Percentiles rank a stretch among this genome's conserved stretches.
These are phyloP conservation scores for Teratosphaeria epicoccoides DNA, from an alignment of 2,329 filamentous ascomycete genomes.

Conservation along the genomic window DNA sequence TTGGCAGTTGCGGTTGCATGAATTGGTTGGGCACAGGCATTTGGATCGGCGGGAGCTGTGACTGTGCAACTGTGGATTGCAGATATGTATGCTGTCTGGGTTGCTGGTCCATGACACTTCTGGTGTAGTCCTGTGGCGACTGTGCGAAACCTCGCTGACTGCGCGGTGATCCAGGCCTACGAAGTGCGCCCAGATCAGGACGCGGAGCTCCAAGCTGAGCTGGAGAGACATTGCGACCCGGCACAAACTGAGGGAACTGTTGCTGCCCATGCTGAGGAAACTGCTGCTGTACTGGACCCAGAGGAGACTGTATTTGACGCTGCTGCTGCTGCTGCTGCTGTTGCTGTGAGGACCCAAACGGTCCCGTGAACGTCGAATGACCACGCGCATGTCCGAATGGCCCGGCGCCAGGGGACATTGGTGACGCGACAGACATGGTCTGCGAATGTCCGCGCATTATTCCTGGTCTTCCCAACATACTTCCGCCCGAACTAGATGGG, in stretches of 20 bases:
- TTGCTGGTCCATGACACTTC: constrained; percentile 37
- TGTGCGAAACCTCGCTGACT: constrained; percentile 25
- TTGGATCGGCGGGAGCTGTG: constrained; percentile 1
- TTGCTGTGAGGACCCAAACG: constrained; percentile 56
- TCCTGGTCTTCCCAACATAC: constrained; percentile 37
- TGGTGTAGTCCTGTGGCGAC: constrained; percentile 21
- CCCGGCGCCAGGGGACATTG: constrained; percentile 54
- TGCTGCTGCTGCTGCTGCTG: constrained; percentile 35
- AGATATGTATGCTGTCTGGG: constrained; percentile 34
- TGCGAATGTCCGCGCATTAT: constrained; percentile 32
- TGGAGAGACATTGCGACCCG: constrained; percentile 31
- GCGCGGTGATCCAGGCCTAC: constrained; percentile 51
- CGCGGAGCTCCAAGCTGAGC: constrained; percentile 28
- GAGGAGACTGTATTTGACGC: constrained; percentile 5
- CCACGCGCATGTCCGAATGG: constrained; percentile 53
- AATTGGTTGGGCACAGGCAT: constrained; percentile 6
- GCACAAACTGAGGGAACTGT: constrained; percentile 1
- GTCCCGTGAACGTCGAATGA: constrained; percentile 59
- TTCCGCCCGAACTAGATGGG: constrained; percentile 66
- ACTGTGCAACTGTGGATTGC: constrained; percentile 19
- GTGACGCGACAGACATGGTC: constrained; percentile 58
- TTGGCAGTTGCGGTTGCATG: constrained; percentile 27
- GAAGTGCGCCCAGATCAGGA: constrained; percentile 17
- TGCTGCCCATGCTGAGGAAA: constrained; percentile 20
- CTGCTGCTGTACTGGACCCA: not conserved